Evolutionary conservation across 306 rosid species (phyloP), one percentile per base, ranked within the genome.

Genomic region (Bauhinia variegata): DNA sequence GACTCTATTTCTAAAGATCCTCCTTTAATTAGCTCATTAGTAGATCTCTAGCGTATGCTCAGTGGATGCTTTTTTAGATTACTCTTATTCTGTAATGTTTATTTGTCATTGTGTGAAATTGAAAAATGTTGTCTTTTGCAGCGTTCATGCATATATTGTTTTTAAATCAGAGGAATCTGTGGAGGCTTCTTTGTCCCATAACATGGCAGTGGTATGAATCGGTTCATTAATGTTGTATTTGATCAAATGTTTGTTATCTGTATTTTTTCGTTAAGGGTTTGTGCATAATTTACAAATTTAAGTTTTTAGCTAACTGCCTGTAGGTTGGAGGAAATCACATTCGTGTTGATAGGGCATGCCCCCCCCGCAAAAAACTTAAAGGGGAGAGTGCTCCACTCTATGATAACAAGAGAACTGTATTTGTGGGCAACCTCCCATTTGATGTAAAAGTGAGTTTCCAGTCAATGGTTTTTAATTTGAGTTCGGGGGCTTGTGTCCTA

Each of bases 271-370:
- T 23, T 23, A 23, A 23, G 2, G 16, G 34, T 55, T 44, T 50
- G 38, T 3, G 43, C n/a, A n/a, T n/a, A n/a, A n/a, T n/a, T 47
- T 41, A 16, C 18, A 23, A 39, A 33, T 51, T 16, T 37, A 12
- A 41, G 44, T 32, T 63, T 56, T 67, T 73, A 6, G 32, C 64
- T 38, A 43, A 64, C 8, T 73, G 82, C 43, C 47, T 73, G 53
- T 72, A 90, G 99, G 73, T 93, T 73, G 97, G 74, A 58, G 99
- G 89, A 64, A 88, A 90, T 66, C 99, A 90, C 72, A 85, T 90
- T 23, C 97, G 97, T 53, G 97, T 93, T 68, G 99, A 93, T 69
- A 67, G 90, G 80, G 99, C 99, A 44, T 93, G 97, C 85, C 99
- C 99, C 2, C 99, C 99, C 50, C 91, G 97, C 65, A 93, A 93